Evolutionary conservation across 148 eudicot species (phyloP).

Genomic region (Rhododendron ovatum): DNA sequence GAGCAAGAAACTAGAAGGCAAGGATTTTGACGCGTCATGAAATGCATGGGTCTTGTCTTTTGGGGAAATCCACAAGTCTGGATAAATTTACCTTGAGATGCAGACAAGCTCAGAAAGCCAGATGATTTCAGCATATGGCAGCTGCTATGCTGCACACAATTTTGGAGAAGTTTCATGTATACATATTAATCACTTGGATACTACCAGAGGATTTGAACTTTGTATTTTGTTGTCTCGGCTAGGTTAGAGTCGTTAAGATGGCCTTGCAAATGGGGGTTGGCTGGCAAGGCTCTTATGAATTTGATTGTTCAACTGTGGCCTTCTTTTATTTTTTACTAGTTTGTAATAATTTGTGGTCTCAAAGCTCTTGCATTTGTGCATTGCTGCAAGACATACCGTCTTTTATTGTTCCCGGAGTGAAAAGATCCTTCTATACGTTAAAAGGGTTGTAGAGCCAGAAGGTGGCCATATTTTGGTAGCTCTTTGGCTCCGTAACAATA

Average conservation of each 20-base stretch:
- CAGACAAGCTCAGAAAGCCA: background rate
- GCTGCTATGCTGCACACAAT: background rate
- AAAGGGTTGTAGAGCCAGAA: background rate
- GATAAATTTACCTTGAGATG: background rate
- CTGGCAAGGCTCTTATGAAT: background rate
- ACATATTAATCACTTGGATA: background rate
- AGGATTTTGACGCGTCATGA: slow-evolving; percentile 11
- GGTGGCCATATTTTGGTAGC: background rate
- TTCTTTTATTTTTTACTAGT: background rate
- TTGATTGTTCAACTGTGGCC: background rate
- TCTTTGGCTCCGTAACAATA: background rate
- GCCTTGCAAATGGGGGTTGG: background rate
- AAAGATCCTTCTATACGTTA: background rate
- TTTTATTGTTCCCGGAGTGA: background rate
- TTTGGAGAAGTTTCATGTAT: background rate
- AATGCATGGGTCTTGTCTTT: background rate
- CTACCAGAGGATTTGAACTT: background rate
- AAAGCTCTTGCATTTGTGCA: background rate
- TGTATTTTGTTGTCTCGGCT: background rate
- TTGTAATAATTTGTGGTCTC: background rate
- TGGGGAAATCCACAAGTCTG: background rate
- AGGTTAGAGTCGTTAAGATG: background rate
- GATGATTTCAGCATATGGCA: background rate
- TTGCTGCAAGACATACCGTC: background rate
- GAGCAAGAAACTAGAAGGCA: slow-evolving; percentile 23